Conservation (phyloP, 1,284 basidiomycete genomes). For the Heterobasidion annosum region DNA sequence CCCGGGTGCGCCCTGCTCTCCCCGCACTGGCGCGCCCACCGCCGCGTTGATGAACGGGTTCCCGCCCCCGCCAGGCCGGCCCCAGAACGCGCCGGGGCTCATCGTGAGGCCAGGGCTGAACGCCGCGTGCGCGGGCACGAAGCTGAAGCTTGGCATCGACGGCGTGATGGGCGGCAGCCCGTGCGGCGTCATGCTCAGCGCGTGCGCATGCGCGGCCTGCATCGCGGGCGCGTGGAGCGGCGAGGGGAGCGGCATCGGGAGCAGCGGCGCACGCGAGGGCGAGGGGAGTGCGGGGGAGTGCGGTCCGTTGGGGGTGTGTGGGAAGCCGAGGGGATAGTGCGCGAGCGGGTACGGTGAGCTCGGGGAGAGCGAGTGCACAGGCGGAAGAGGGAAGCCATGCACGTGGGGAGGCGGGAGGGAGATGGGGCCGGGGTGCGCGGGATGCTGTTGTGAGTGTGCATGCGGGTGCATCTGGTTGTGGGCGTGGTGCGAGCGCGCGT, state of each 20-base stretch:
- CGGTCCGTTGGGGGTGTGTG: background rate
- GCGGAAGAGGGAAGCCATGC: constrained; percentile 28
- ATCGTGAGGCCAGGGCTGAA: constrained; percentile 65
- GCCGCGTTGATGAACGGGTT: constrained; percentile 60
- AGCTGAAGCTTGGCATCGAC: constrained; percentile 72
- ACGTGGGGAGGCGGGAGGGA: constrained; percentile 43
- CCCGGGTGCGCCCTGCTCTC: constrained; percentile 1
- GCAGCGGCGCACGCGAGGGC: constrained; percentile 18
- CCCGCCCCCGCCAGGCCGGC: constrained; percentile 34
- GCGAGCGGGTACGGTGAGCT: constrained; percentile 13
- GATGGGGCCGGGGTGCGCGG: constrained; percentile 63
- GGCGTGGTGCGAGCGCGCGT: background rate
- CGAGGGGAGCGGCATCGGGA: constrained; percentile 20
- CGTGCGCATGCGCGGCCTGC: constrained; percentile 23
- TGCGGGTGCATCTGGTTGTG: background rate
- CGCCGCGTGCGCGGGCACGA: constrained; percentile 34
- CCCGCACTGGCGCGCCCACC: constrained; percentile 56
- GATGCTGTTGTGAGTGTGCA: constrained; percentile 27
- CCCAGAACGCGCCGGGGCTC: constrained; percentile 66
- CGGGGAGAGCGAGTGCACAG: constrained; percentile 22
- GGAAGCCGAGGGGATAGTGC: background rate
- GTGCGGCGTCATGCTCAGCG: constrained; percentile 46
- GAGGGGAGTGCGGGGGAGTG: constrained; percentile 1
- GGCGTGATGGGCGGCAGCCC: constrained; percentile 72
- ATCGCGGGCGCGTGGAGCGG: constrained; percentile 29